Base-by-base conservation (phyloP, 495 filamentous ascomycete species). In the Penicillium salamii region DNA sequence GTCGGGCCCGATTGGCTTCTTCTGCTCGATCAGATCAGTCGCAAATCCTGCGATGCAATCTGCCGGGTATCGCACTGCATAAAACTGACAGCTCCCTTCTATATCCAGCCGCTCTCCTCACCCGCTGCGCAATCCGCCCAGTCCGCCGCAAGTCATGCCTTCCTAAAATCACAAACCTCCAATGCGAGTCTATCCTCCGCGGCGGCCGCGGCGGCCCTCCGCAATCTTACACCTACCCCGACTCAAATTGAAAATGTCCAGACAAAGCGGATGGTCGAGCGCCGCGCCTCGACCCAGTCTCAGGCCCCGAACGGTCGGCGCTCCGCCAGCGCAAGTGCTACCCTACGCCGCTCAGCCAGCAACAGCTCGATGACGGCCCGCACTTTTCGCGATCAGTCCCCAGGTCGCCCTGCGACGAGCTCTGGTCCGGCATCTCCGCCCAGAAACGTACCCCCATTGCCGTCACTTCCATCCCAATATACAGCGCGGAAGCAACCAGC, bases 331-430 rank as follows among this genome's bases (percentile, higher is more conserved):
- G 65, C 66, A n/a, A 63, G 68, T 43, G 69, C 66, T 8, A 42
- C 58, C 14, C 72, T 92, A 29, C 78, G 80, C 46, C 75, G 91
- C 37, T 74, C 76, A 21, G 79, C 70, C 21, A 96, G 91, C 65
- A 80, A 76, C 36, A 80, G 83, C 12, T 95, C 89, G 23, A 95
- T 96, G 90, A 84, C 79, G 33, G 86, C 90, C 53, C 79, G 91
- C 32, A 89, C 89, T 1, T 96, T 96, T 67, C 81, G 91, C 49
- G 75, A 86, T 54, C 66, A 83, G 46, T 80, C 90, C 50, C 75
- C 89, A 52, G 72, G 70, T 67, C 67, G 78, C 41, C 60, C 75
- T 42, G 66, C 71, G 32, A 74, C 78, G 36, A 67, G 72, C 56
- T 55, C 63, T 24, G 65, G 65, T 0, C 64, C 65, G 32, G 61